phyloP scores from a whole-genome alignment of 371 early-diverging fungal species.

The Saksenaea oblongispora region DNA sequence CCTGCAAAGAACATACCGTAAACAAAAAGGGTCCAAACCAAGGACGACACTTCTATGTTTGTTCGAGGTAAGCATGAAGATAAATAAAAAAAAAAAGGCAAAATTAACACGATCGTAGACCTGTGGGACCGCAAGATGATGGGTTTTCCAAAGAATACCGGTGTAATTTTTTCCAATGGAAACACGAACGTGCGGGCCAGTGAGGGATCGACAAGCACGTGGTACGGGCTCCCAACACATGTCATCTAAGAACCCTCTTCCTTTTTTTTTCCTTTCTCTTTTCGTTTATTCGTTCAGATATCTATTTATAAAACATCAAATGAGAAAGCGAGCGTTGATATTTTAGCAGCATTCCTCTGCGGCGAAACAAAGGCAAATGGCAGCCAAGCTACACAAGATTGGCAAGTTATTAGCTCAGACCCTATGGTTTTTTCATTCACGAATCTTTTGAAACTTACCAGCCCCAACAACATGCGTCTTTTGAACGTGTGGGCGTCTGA shows the following conservation, averaged over 20 bases:
- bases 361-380: constrained; percentile 25
- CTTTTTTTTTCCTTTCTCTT: background rate
- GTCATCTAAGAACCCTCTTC: background rate
- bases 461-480: constrained; percentile 52
- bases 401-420: background rate
- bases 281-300: background rate
- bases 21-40: constrained; percentile 76
- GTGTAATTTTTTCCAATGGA: constrained; percentile 41
- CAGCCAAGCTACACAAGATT: constrained; percentile 28
- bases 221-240: background rate
- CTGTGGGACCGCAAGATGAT: constrained; percentile 46
- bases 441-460: constrained; percentile 24
- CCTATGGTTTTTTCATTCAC: background rate
- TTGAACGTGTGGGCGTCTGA: constrained; percentile 34
- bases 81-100: constrained; percentile 11
- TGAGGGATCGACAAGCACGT: constrained; percentile 9
- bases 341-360: constrained; percentile 24
- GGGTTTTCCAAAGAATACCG: constrained; percentile 52
- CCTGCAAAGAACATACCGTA: constrained; percentile 64
- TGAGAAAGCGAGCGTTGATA: background rate
- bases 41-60: constrained; percentile 72
- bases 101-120: constrained; percentile 25
- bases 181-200: constrained; percentile 12
- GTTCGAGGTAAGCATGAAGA: constrained; percentile 67
- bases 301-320: background rate